Conservation (phyloP, 192 early-diverging fungal genomes). For the Backusella mclennaniae region DNA sequence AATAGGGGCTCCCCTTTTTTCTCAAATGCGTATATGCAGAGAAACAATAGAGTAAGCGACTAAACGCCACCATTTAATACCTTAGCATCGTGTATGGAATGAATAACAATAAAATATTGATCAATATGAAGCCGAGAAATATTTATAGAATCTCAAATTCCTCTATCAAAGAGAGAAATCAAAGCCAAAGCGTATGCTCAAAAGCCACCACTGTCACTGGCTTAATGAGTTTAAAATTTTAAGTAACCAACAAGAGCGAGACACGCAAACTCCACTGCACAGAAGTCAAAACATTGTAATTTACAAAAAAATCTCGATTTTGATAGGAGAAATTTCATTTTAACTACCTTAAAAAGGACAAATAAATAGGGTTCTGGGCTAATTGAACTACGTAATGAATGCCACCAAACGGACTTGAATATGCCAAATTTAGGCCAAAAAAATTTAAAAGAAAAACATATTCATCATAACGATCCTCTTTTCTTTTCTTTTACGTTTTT, state of each 20-base stretch:
- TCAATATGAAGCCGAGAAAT: background rate
- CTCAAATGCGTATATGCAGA: background rate
- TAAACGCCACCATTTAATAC: background rate
- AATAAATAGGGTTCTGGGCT: background rate
- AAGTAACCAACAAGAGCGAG: background rate
- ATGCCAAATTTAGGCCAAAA: background rate
- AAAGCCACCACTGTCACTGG: background rate
- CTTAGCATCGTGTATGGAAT: background rate
- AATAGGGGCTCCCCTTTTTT: background rate
- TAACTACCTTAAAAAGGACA: background rate
- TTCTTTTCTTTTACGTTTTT: background rate
- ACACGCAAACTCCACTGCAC: background rate
- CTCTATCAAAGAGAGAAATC: background rate
- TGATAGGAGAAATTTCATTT: background rate
- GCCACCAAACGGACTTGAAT: background rate
- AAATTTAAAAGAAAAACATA: background rate
- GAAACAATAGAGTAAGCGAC: background rate
- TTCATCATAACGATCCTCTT: background rate
- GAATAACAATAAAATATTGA: background rate
- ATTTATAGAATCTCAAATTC: background rate
- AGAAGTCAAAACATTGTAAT: background rate
- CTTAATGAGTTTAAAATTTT: slow-evolving; percentile 1
- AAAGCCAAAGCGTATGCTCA: background rate
- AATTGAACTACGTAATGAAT: background rate
- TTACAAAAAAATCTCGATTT: background rate